Base-by-base conservation (phyloP, 2,329 filamentous ascomycete genomes). In the Alternaria ethzedia region DNA sequence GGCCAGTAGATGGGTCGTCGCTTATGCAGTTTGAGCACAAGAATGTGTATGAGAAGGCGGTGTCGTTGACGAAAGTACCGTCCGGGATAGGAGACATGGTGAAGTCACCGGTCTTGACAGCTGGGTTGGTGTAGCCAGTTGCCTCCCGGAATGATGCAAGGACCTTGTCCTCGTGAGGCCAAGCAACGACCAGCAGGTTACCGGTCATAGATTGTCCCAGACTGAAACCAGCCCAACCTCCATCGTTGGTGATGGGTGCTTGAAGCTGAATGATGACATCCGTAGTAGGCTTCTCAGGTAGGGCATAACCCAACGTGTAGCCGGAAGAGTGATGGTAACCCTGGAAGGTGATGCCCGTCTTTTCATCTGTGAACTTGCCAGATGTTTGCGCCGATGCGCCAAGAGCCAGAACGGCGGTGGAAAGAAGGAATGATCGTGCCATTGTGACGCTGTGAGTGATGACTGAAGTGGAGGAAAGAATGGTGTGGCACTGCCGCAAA, bases 181-280 rank as follows among this genome's bases (percentile, higher is more conserved):
- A 88, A n/a, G 84, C 84, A 9, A 83, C 81, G n/a, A 87, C 74
- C 9, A 88, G 79, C 11, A 86, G 79, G 45, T 82, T 81, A 49
- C 80, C 79, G 32, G 80, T 73, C 86, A 88, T 88, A 49, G 78
- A 74, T 8, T 83, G 82, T 6, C 81, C 80, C 61, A 86, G 78
- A 17, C 82, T 83, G 46, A 87, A 79, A 67, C 83, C 86, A 41
- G 81, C 84, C 82, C 85, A 88, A 60, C 85, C 84, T 3, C 75
- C 78, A 20, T 78, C 80, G 61, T 83, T 79, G 59, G 83, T 81
- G 17, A 86, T 82, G 12, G 76, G 77, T 12, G 68, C 74, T 54
- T 76, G 70, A 47, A 89, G 80, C 70, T 87, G 84, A 8, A 83
- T 84, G 63, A 88, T 86, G 67, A 88, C 83, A 73, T 88, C 86